Conservation (phyloP, 208 protist genomes). For the Leishmania tropica region DNA sequence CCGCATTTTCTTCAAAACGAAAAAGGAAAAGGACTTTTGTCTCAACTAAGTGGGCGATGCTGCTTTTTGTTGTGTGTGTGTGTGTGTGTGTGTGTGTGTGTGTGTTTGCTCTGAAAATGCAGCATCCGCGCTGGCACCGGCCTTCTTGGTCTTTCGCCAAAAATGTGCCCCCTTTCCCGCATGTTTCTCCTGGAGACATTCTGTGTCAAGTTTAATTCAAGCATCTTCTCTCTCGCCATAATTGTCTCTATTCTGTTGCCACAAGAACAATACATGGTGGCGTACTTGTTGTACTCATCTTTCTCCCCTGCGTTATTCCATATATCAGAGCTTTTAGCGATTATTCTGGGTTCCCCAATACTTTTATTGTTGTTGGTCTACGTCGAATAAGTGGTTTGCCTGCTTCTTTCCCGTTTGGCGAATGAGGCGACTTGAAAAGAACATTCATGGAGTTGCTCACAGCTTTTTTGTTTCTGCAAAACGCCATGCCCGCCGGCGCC, state of each 20-base stretch:
- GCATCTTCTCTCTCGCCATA: neutral
- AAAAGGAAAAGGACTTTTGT: neutral
- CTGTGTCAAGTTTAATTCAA: neutral
- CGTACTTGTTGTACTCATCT: neutral
- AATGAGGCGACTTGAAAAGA: conserved; percentile 11
- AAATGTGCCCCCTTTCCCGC: neutral
- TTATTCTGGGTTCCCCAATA: neutral
- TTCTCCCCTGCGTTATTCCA: neutral
- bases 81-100: too few species aligned
- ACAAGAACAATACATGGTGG: neutral
- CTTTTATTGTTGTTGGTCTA: neutral
- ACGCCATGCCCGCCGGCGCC: conserved; percentile 27
- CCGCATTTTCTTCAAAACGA: neutral
- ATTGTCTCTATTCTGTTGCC: neutral
- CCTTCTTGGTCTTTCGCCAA: neutral
- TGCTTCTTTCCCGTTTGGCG: neutral
- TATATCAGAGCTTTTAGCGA: neutral
- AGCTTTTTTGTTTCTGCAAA: neutral
- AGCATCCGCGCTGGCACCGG: too few species aligned
- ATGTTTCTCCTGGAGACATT: neutral
- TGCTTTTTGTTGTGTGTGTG: neutral
- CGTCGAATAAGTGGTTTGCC: neutral
- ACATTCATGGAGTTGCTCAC: neutral
- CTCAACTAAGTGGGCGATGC: too few species aligned
- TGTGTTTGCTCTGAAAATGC: neutral